Percentiles rank a stretch among this genome's conserved stretches.
Evolutionary conservation across 495 filamentous ascomycete species (phyloP).

Genomic region (Daldinia concentrica): DNA sequence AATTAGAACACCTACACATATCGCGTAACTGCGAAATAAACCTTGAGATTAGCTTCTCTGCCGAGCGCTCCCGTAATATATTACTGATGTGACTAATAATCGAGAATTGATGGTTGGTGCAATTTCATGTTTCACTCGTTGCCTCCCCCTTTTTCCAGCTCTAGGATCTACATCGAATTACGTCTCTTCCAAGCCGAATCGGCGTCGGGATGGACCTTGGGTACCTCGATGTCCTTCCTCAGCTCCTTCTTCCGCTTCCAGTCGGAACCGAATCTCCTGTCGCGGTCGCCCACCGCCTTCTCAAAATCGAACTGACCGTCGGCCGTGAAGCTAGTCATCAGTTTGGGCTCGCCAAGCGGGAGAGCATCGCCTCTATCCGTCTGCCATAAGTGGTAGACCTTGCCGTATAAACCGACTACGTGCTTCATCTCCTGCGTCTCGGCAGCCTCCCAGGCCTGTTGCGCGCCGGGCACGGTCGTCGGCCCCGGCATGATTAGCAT

Average conservation of each 20-base stretch:
- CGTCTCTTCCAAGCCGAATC: conserved; percentile 43
- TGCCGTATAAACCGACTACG: conserved; percentile 78
- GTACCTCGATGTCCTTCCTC: conserved; percentile 67
- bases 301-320: conserved; percentile 68
- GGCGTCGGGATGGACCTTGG: conserved; percentile 67
- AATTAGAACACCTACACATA: conserved; percentile 24
- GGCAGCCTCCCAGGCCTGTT: conserved; percentile 72
- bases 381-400: conserved; percentile 92
- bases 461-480: conserved; percentile 55
- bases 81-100: neutral
- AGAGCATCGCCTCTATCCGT: conserved; percentile 79
- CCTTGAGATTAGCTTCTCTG: conserved; percentile 15
- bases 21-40: conserved; percentile 5
- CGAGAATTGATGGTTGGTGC: neutral
- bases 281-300: conserved; percentile 67
- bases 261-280: conserved; percentile 71
- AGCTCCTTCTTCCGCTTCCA: conserved; percentile 68
- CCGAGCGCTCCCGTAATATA: neutral
- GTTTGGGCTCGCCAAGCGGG: conserved; percentile 75
- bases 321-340: conserved; percentile 79
- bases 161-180: conserved; percentile 34
- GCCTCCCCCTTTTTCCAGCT: neutral
- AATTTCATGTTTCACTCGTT: neutral
- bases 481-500: conserved; percentile 87
- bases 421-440: conserved; percentile 84